Percentiles rank a stretch among this genome's conserved stretches.
Conservation (phyloP, 441 rosid genomes). For the Erodium moschatum region DNA sequence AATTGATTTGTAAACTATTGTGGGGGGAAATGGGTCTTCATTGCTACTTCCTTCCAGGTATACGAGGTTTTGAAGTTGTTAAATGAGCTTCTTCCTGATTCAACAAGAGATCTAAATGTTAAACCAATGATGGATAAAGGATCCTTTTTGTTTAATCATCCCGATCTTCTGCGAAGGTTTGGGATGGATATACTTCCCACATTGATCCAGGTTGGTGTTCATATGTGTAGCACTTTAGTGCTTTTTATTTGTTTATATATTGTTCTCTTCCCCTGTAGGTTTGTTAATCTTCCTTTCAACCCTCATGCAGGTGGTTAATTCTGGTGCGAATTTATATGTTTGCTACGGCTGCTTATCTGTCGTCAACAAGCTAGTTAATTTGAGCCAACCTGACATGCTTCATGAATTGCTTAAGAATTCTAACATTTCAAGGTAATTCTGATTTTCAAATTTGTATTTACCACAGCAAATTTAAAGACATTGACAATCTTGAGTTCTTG, state of each 20-base stretch:
- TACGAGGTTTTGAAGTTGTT: slow-evolving; percentile 85
- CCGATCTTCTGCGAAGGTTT: slow-evolving; percentile 56
- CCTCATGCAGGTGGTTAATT: slow-evolving; percentile 61
- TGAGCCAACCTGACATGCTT: slow-evolving; percentile 62
- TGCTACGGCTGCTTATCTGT: slow-evolving; percentile 78
- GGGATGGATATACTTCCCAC: slow-evolving; percentile 60
- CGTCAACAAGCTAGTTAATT: slow-evolving; percentile 52
- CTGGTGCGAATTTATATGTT: slow-evolving; percentile 70
- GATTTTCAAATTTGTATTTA: slow-evolving; percentile 19
- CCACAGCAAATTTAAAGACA: slow-evolving; percentile 4
- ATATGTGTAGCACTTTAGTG: slow-evolving; percentile 7
- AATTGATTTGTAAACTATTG: slow-evolving; percentile 12
- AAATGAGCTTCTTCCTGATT: slow-evolving; percentile 69
- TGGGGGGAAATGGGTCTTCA: slow-evolving; percentile 3
- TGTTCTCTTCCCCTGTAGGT: slow-evolving; percentile 15
- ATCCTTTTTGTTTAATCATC: slow-evolving; percentile 49
- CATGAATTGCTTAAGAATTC: slow-evolving; percentile 51
- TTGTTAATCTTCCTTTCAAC: slow-evolving; percentile 18
- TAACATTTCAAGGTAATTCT: slow-evolving; percentile 71
- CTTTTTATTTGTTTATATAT: neutral
- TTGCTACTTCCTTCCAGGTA: slow-evolving; percentile 39
- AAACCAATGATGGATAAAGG: slow-evolving; percentile 53
- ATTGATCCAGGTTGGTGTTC: slow-evolving; percentile 63
- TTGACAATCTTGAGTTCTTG: slow-evolving; percentile 18
- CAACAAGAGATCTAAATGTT: slow-evolving; percentile 34